Conservation (phyloP, 148 eudicot genomes). For the Linanthus parryae region DNA sequence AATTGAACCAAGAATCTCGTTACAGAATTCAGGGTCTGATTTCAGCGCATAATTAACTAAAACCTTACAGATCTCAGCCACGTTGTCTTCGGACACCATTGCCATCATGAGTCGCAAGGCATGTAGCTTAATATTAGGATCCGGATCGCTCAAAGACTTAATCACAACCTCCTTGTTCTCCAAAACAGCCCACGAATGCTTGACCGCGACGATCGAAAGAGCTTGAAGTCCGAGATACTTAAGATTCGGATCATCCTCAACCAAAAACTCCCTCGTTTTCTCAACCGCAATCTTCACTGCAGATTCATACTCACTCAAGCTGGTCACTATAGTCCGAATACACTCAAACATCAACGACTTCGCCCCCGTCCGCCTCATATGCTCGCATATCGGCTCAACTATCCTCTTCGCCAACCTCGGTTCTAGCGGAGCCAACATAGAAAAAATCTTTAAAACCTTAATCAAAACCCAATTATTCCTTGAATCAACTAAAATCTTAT, state of each 20-base stretch:
- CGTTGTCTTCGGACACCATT: constrained; percentile 6
- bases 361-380: constrained; percentile 58
- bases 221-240: constrained; percentile 5
- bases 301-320: not conserved
- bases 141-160: constrained; percentile 6
- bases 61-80: constrained; percentile 5
- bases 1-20: constrained; percentile 7
- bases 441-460: constrained; percentile 87
- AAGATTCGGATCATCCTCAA: constrained; percentile 7
- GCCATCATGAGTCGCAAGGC: constrained; percentile 73
- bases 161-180: constrained; percentile 8
- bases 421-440: constrained; percentile 68
- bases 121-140: constrained; percentile 32
- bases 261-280: constrained; percentile 7
- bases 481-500: constrained; percentile 58
- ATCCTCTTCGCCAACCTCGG: constrained; percentile 80
- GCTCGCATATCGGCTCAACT: constrained; percentile 85
- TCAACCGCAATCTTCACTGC: constrained; percentile 8
- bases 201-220: not conserved
- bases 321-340: constrained; percentile 49
- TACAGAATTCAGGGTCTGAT: constrained; percentile 3
- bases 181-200: not conserved
- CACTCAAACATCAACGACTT: constrained; percentile 87
- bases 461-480: constrained; percentile 94
- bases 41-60: constrained; percentile 9